Conservation (phyloP, 1,284 basidiomycete genomes). For the Ganoderma multipileum region DNA sequence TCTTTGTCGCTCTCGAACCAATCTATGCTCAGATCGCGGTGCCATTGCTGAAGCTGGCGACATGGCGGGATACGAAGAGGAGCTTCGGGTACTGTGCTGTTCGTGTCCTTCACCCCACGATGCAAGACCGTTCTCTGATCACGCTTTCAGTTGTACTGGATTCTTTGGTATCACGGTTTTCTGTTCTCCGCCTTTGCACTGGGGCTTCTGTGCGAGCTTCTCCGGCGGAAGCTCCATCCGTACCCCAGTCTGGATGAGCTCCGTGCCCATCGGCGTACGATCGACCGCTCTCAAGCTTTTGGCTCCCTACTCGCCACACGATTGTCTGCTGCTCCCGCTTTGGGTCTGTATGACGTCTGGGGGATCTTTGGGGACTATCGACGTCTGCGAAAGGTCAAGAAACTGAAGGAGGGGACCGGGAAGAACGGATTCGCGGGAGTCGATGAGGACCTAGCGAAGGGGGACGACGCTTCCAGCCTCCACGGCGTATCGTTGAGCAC, state of each 20-base stretch:
- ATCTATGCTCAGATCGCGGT: constrained; percentile 54
- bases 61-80: constrained; percentile 56
- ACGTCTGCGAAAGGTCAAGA: constrained; percentile 35
- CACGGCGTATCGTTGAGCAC: constrained; percentile 38
- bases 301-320: constrained; percentile 55
- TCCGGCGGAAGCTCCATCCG: constrained; percentile 55
- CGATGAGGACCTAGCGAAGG: not conserved
- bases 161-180: constrained; percentile 65
- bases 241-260: constrained; percentile 64
- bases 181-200: constrained; percentile 59
- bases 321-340: constrained; percentile 52
- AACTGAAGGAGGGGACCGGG: constrained; percentile 20
- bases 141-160: constrained; percentile 60
- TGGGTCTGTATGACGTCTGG: constrained; percentile 62
- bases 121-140: constrained; percentile 14
- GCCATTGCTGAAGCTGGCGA: constrained; percentile 52
- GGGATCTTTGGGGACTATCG: constrained; percentile 52
- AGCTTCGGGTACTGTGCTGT: constrained; percentile 62
- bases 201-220: constrained; percentile 54
- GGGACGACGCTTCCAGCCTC: constrained; percentile 19
- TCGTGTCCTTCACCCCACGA: constrained; percentile 35
- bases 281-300: constrained; percentile 57
- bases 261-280: constrained; percentile 53
- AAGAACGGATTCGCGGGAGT: constrained; percentile 6
- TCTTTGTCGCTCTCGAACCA: constrained; percentile 60